These are phyloP conservation scores for Seiridium unicorne DNA, from an alignment of 2,329 filamentous ascomycete genomes.

Conservation along the genomic window DNA sequence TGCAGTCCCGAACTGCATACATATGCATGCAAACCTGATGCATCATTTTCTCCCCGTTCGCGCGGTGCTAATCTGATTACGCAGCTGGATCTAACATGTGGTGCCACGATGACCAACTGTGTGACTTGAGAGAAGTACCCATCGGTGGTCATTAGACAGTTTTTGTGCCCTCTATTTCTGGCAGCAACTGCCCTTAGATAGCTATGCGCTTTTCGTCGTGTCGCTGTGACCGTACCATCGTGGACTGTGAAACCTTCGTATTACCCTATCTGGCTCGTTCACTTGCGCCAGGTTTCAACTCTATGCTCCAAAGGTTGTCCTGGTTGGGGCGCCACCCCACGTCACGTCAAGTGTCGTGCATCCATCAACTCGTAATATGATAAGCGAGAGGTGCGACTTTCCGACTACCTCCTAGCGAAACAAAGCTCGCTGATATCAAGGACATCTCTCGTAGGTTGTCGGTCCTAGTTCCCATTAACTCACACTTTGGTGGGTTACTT, in stretches of 20 bases:
- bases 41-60: background rate
- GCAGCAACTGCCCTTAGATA: background rate
- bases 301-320: too few relatives aligned
- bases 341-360: too few relatives aligned
- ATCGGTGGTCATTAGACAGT: background rate
- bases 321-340: too few relatives aligned
- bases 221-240: background rate
- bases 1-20: conserved; percentile 4
- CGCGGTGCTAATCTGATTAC: background rate
- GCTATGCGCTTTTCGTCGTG: background rate
- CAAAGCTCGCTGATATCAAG: too few relatives aligned
- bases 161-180: background rate
- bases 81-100: background rate
- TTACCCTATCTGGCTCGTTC: background rate
- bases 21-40: conserved; percentile 3
- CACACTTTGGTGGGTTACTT: background rate
- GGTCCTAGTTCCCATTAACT: background rate
- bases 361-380: too few relatives aligned
- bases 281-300: too few relatives aligned
- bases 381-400: too few relatives aligned
- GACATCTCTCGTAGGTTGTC: too few relatives aligned
- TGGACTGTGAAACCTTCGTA: background rate
- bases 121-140: background rate
- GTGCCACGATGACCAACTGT: conserved; percentile 1
- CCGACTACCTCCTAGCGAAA: too few relatives aligned